Conservation (phyloP, 441 rosid species). For the Mallotus repandus region DNA sequence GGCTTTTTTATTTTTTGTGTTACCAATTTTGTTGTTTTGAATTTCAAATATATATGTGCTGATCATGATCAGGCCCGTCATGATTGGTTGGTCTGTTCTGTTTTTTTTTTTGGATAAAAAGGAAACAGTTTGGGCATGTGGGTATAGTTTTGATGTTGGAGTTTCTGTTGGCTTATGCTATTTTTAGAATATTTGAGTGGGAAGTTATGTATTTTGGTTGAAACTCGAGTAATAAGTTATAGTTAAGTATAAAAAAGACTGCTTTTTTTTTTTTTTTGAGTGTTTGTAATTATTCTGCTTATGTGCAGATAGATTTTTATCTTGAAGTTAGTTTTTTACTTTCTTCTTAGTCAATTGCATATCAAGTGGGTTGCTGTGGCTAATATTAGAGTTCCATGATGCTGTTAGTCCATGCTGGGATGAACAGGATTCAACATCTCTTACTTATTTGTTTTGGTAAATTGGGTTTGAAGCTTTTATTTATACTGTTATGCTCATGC, state of each 20-base stretch:
- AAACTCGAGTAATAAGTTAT: constrained; percentile 15
- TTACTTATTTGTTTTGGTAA: background rate
- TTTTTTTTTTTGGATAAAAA: constrained; percentile 12
- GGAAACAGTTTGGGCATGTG: background rate
- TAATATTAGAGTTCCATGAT: background rate
- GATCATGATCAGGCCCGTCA: background rate
- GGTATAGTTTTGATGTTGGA: constrained; percentile 4
- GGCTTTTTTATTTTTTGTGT: constrained; percentile 20
- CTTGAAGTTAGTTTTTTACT: constrained; percentile 7
- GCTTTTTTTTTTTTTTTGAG: background rate
- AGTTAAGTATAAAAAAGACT: background rate
- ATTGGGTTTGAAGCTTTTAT: background rate
- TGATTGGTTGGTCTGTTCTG: background rate
- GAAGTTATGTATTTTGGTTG: background rate
- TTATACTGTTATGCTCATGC: background rate
- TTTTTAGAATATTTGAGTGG: background rate
- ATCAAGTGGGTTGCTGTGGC: constrained; percentile 10
- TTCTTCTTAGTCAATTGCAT: constrained; percentile 1
- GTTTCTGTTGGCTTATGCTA: constrained; percentile 8
- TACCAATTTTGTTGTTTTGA: constrained; percentile 17
- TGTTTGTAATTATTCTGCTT: background rate
- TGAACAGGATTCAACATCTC: background rate
- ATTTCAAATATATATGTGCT: constrained; percentile 11
- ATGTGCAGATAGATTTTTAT: background rate
- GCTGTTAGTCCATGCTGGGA: background rate